Evolutionary conservation across 306 rosid species (phyloP), one percentile per base, ranked within the genome.

Genomic region (Casuarina glauca): DNA sequence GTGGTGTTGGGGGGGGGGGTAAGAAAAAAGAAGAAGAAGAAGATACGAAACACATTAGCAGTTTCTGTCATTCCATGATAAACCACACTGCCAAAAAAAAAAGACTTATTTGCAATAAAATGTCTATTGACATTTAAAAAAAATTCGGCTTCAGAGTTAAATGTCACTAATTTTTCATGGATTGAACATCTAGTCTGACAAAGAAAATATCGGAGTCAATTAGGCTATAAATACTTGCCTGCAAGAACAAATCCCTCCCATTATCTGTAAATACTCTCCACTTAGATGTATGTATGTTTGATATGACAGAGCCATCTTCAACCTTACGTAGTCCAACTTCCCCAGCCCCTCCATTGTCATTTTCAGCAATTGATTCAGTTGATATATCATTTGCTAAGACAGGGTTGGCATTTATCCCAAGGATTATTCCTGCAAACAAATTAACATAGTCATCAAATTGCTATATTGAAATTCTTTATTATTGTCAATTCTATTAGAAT

Each of bases 221-320:
- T 19, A 72, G 16, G 50, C 62, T 26, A 3, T 62, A 9, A 63
- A 55, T 72, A 77, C 85, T 80, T 85, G 83, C 98, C 98, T 92
- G 81, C 73, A 87, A 74, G 73, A 88, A 92, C n/a, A 92, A 76
- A 5, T 89, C 93, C 74, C 91, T 87, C n/a, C 86, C 98, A 74
- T 81, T 76, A 88, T 92, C 97, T 0, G 98, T 94, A 81, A 92
- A 94, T 44, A 94, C 76, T 85, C 98, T 90, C 98, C 98, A 94
- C 86, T 94, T 94, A n/a, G 97, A 87, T 72, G 97, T 94, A 82
- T 94, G 98, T 84, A 76, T 55, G 85, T 94, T 94, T 78, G 97
- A 94, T 76, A 85, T 82, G n/a, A 92, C 84, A 78, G 92, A 89
- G 66, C 90, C 97, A 74, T 90, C 98, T 82, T 94, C 97, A 80